Conservation (phyloP, 1,139 yeast species). For the Hyphopichia wangnamkhiaoensis region DNA sequence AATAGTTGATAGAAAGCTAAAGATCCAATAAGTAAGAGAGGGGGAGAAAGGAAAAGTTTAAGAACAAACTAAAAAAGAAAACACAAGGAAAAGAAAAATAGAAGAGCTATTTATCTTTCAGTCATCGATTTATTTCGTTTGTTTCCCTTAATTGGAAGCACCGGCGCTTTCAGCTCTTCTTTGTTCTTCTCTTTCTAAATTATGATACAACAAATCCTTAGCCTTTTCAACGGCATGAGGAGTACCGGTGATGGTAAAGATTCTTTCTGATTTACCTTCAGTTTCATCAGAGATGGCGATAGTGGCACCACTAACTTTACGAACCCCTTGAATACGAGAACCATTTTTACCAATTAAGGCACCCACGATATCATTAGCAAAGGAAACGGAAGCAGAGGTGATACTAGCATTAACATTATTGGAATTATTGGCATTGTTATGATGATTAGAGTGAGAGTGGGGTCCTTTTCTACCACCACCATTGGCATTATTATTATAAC, state of each 20-base stretch:
- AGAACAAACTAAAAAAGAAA: background rate
- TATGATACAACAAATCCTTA: slow-evolving; percentile 64
- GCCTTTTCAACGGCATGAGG: slow-evolving; percentile 69
- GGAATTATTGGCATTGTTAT: too few relatives aligned
- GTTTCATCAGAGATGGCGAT: slow-evolving; percentile 78
- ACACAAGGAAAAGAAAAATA: background rate
- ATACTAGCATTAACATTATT: slow-evolving; percentile 8
- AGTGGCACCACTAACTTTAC: slow-evolving; percentile 77
- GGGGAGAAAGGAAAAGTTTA: background rate
- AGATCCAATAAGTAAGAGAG: background rate
- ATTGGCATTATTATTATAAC: slow-evolving; percentile 16
- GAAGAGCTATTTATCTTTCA: too few relatives aligned
- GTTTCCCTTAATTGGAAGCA: background rate
- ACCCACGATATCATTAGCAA: slow-evolving; percentile 86
- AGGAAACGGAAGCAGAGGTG: slow-evolving; percentile 42
- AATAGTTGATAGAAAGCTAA: background rate
- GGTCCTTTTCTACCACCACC: slow-evolving; percentile 6
- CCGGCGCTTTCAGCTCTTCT: slow-evolving; percentile 50
- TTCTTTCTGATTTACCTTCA: slow-evolving; percentile 63
- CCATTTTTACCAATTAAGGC: slow-evolving; percentile 90
- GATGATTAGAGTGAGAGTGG: slow-evolving; percentile 8
- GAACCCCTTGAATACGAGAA: slow-evolving; percentile 80
- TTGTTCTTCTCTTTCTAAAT: slow-evolving; percentile 74
- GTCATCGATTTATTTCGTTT: too few relatives aligned
- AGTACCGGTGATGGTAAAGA: slow-evolving; percentile 73